Evolutionary conservation across 805 yeast genomes (phyloP).

Genomic region (Kazachstania kunashirensis): DNA sequence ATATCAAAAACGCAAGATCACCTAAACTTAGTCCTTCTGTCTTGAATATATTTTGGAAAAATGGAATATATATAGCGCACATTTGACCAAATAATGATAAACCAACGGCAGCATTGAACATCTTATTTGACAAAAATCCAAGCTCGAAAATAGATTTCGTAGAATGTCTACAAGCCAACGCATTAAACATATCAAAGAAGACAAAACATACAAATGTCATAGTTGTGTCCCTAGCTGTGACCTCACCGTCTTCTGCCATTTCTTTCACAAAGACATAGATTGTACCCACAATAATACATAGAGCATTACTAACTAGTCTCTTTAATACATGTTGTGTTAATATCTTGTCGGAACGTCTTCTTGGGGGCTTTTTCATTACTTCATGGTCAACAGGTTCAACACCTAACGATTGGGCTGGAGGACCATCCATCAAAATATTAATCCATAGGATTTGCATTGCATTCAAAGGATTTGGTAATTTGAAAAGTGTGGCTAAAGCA

Average conservation of each 20-base stretch:
- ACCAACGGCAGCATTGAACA: constrained; percentile 90
- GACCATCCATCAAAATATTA: constrained; percentile 96
- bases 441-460: constrained; percentile 99
- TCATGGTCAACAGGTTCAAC: constrained; percentile 96
- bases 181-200: constrained; percentile 93
- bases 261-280: constrained; percentile 77
- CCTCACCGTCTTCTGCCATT: constrained; percentile 66
- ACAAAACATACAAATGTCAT: constrained; percentile 98
- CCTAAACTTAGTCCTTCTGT: constrained; percentile 75
- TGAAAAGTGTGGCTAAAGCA: constrained; percentile 78
- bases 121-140: constrained; percentile 67
- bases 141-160: constrained; percentile 77
- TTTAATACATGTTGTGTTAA: constrained; percentile 58
- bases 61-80: constrained; percentile 88
- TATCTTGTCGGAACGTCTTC: constrained; percentile 78
- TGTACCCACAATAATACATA: constrained; percentile 75
- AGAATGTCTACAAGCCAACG: constrained; percentile 83
- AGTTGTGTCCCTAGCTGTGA: constrained; percentile 93
- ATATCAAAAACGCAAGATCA: constrained; percentile 48
- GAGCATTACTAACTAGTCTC: constrained; percentile 69
- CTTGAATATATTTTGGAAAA: constrained; percentile 86
- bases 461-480: constrained; percentile 86
- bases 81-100: constrained; percentile 84
- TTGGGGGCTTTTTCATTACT: constrained; percentile 94
- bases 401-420: constrained; percentile 96